Percentiles rank a stretch among this genome's conserved stretches.
Conservation (phyloP, 1,139 yeast species). For the Nadsonia commutata region DNA sequence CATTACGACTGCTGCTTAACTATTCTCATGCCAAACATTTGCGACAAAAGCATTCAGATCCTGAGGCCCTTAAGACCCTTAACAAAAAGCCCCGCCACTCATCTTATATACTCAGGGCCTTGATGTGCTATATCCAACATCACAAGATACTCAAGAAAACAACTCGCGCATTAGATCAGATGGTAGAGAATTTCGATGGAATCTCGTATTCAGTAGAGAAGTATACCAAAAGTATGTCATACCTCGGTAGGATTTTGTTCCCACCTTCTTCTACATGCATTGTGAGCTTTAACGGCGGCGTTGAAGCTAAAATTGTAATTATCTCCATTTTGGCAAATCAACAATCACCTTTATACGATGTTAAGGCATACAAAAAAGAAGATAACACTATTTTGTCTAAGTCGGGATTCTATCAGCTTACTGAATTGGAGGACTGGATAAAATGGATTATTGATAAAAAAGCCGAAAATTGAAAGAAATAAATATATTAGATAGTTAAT, state of each 20-base stretch:
- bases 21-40: neutral
- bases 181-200: constrained; percentile 9
- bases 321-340: constrained; percentile 19
- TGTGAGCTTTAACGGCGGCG: constrained; percentile 7
- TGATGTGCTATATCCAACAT: constrained; percentile 57
- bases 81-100: constrained; percentile 20
- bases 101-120: constrained; percentile 46
- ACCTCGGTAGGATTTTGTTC: constrained; percentile 17
- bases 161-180: constrained; percentile 28
- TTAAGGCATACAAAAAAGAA: constrained; percentile 25
- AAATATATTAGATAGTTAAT: too few species aligned
- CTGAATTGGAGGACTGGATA: constrained; percentile 51
- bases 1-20: constrained; percentile 1
- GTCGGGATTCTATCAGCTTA: constrained; percentile 37
- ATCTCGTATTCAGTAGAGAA: constrained; percentile 2
- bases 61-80: constrained; percentile 15
- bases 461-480: neutral
- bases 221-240: constrained; percentile 5
- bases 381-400: constrained; percentile 22
- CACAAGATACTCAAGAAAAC: constrained; percentile 35
- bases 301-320: constrained; percentile 14
- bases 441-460: constrained; percentile 33
- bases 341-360: constrained; percentile 18
- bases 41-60: constrained; percentile 8
- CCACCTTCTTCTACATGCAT: constrained; percentile 16